Percentiles rank a stretch among this genome's conserved stretches.
Conservation (phyloP, 2,329 filamentous ascomycete species). For the Fusarium sulawesiense region DNA sequence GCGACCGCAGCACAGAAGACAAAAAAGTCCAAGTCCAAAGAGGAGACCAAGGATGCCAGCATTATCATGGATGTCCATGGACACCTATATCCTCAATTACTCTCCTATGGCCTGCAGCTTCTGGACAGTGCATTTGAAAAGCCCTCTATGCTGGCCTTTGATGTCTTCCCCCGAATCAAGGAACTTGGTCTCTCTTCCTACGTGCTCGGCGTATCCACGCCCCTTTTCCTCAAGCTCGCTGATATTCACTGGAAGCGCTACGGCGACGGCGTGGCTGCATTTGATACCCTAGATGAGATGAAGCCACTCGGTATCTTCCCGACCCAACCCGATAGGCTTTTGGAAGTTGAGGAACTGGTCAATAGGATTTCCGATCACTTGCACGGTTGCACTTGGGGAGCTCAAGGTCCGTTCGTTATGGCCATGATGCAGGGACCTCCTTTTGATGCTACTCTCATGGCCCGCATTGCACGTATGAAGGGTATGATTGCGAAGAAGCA, state of each 20-base stretch:
- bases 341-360: slow-evolving; percentile 41
- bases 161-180: slow-evolving; percentile 74
- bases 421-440: slow-evolving; percentile 53
- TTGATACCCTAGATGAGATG: slow-evolving; percentile 74
- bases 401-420: slow-evolving; percentile 54
- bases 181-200: slow-evolving; percentile 75
- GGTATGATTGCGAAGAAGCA: slow-evolving; percentile 13
- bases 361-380: slow-evolving; percentile 49
- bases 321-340: slow-evolving; percentile 58
- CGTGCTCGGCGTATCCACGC: slow-evolving; percentile 76
- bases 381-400: slow-evolving; percentile 52
- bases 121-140: slow-evolving; percentile 68
- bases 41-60: slow-evolving; percentile 45
- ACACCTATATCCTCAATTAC: slow-evolving; percentile 71
- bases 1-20: slow-evolving; percentile 15
- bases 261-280: slow-evolving; percentile 66
- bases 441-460: slow-evolving; percentile 47
- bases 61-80: slow-evolving; percentile 67
- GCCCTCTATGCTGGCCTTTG: slow-evolving; percentile 68
- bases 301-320: slow-evolving; percentile 69
- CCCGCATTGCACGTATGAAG: slow-evolving; percentile 38
- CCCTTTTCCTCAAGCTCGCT: slow-evolving; percentile 76
- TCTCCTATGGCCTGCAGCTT: slow-evolving; percentile 67
- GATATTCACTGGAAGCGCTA: slow-evolving; percentile 70
- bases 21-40: background rate